Evolutionary conservation across 306 rosid genomes (phyloP).

Genomic region (Luffa aegyptiaca): DNA sequence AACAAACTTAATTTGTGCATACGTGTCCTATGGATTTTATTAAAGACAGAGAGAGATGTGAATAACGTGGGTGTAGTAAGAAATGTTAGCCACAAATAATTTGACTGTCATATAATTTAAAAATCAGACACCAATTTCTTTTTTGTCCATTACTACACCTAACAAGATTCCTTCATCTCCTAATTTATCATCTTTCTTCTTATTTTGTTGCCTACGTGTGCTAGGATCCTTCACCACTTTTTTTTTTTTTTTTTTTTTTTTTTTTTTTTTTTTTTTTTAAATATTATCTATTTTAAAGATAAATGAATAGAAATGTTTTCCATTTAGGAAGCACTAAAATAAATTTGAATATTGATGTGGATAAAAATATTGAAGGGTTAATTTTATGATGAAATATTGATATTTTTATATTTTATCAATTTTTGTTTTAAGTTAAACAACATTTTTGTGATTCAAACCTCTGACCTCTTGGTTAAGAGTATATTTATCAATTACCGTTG

Average conservation of each 20-base stretch:
- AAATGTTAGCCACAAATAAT: background rate
- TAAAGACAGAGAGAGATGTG: background rate
- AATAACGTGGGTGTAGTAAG: background rate
- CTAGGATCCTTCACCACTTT: background rate
- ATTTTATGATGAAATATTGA: too few species aligned
- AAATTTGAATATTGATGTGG: too few species aligned
- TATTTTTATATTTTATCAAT: too few species aligned
- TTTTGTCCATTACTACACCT: background rate
- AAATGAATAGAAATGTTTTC: background rate
- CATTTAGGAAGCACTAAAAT: too few species aligned
- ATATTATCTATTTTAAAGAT: background rate
- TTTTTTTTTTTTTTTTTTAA: background rate
- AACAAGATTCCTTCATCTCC: background rate
- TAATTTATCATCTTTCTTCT: too few species aligned
- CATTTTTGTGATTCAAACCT: too few species aligned
- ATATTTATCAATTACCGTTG: too few species aligned
- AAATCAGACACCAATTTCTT: background rate
- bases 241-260: background rate
- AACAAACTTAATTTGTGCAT: background rate
- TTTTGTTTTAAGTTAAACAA: too few species aligned
- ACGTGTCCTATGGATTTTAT: background rate
- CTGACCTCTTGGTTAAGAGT: too few species aligned
- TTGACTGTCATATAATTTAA: background rate
- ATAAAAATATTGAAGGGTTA: too few species aligned
- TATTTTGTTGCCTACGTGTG: background rate